Conservation (phyloP, 768 basidiomycete species). For the Clathrus columnatus region DNA sequence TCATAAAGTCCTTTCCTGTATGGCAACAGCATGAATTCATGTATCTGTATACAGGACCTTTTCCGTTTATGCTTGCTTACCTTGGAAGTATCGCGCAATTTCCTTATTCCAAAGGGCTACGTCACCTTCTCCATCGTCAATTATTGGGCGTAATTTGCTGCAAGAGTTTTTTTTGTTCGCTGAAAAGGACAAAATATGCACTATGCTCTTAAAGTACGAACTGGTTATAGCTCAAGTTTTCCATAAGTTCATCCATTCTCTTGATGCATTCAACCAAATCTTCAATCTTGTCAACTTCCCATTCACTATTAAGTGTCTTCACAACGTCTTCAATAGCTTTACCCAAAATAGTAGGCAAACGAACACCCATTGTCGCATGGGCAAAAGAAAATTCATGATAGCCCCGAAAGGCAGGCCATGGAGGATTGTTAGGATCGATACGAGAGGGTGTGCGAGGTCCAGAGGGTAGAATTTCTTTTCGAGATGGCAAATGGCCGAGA, state of each 20-base stretch:
- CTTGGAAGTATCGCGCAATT: conserved; percentile 90
- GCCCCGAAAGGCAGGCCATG: conserved; percentile 60
- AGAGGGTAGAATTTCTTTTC: conserved; percentile 60
- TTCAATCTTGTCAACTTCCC: conserved; percentile 69
- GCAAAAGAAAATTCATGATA: conserved; percentile 79
- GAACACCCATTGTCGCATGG: conserved; percentile 92
- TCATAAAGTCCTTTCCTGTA: conserved; percentile 84
- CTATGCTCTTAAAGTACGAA: background rate
- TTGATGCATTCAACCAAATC: conserved; percentile 83
- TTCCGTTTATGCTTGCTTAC: conserved; percentile 35
- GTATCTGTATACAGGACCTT: too few relatives aligned
- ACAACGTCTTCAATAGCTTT: conserved; percentile 92
- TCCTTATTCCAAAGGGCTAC: conserved; percentile 97
- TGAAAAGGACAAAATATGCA: background rate
- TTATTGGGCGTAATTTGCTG: conserved; percentile 74
- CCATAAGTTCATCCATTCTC: conserved; percentile 85
- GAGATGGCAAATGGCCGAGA: conserved; percentile 65
- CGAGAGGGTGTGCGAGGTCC: conserved; percentile 72
- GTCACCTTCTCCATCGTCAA: conserved; percentile 87
- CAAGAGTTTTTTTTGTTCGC: background rate
- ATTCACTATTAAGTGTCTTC: conserved; percentile 80
- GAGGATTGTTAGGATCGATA: conserved; percentile 5
- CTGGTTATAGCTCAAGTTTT: conserved; percentile 66
- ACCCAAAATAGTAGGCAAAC: conserved; percentile 89
- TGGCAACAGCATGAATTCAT: background rate